Evolutionary conservation across 208 protist species (phyloP), one percentile per base, ranked within the genome.

Genomic region (Phytomonas serpens): DNA sequence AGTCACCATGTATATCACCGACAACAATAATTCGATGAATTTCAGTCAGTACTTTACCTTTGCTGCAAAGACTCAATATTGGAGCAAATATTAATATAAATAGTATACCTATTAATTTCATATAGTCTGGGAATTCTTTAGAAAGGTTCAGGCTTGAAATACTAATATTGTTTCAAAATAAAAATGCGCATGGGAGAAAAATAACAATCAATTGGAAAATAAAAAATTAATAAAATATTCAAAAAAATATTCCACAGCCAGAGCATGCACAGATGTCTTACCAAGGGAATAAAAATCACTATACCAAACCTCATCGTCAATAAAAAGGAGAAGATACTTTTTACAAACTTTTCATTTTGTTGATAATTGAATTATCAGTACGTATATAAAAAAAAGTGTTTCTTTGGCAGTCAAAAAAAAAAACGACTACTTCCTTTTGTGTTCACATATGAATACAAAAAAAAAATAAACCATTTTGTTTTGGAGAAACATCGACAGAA

Each of bases 1-100:
- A 71, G 76, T 94, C 89, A 13, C 89, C 89, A 72, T 94, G 89
- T 29, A 94, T 71, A 64, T 94, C 89, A 11, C 89, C 89, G 64
- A 94, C 69, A 23, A 73, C 83, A 30, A 92, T 74, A 57, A 92
- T 80, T 30, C 87, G 86, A 72, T 88, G 84, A 64, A 88, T 67
- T 34, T 82, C 74, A 14, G 68, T 57, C 5, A 79, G 68, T 27
- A 70, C 13, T 3, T 51, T 64, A 13, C 47, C 5, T 27, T 27
- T 27, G 6, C 47, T 57, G 19, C 47, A 57, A 57, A 7, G 36
- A 37, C 67, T 64, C 64, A 34, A 5, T 70, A 42, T 70, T 1
- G 42, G 19, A 64, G 23, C 9, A 27, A 63, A 27, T 62, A n/a
- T n/a, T 64, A 42, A 23, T 27, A 57, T 27, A 57, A 57, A 27